phyloP scores from a whole-genome alignment of 192 early-diverging fungal genomes.

The Coemansia sp. region DNA sequence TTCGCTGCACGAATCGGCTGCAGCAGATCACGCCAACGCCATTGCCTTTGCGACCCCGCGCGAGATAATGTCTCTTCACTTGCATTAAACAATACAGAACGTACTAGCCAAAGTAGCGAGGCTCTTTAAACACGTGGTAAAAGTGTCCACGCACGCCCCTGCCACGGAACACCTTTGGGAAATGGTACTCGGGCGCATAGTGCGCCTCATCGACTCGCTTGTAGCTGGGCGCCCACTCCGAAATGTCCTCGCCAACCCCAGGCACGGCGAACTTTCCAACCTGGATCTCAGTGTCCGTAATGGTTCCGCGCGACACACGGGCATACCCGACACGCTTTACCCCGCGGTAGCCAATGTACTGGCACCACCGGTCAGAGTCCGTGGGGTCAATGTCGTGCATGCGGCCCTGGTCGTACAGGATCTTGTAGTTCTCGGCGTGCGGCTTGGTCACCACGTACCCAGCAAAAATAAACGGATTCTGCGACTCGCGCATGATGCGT shows the following conservation, averaged over 20 bases:
- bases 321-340: conserved; percentile 71
- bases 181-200: conserved; percentile 56
- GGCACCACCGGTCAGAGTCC: conserved; percentile 79
- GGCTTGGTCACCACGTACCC: conserved; percentile 81
- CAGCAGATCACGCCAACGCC: conserved; percentile 16
- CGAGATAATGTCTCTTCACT: neutral
- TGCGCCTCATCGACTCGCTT: conserved; percentile 56
- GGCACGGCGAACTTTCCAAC: conserved; percentile 69
- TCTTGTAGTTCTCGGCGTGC: conserved; percentile 58
- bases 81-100: neutral
- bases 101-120: conserved; percentile 61
- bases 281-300: conserved; percentile 85
- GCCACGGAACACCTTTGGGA: conserved; percentile 66
- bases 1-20: conserved; percentile 14
- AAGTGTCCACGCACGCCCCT: conserved; percentile 67
- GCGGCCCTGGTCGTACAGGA: conserved; percentile 63
- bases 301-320: conserved; percentile 71
- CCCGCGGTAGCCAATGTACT: conserved; percentile 79
- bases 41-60: conserved; percentile 18
- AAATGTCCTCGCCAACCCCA: conserved; percentile 17
- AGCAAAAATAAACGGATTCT: conserved; percentile 73
- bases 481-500: conserved; percentile 69
- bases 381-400: conserved; percentile 75
- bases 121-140: conserved; percentile 77
- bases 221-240: conserved; percentile 57